Evolutionary conservation across 371 early-diverging fungal species (phyloP), one percentile per base, ranked within the genome.

Genomic region (Massospora cicadina): DNA sequence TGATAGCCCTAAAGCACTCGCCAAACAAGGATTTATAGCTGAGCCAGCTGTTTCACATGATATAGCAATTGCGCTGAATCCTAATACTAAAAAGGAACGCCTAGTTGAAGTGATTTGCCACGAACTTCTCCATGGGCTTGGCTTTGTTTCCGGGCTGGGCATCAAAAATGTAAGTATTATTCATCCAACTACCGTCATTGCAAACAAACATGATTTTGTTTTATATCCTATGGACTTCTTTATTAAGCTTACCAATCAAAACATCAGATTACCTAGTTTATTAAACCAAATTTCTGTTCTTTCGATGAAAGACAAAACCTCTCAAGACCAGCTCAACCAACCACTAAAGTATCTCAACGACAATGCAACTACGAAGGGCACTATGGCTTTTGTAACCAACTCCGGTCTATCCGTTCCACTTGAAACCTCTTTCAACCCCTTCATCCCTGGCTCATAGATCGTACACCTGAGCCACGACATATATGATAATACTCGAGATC

Each of bases 121-220:
- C 60, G 84, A 84, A 65, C 70, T 84, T 7, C 72, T 82, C 30
- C 84, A 84, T 70, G 84, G 84, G 0, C 66, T 84, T 21, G 84
- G 83, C 0, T 80, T 83, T 63, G 74, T 78, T 26, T 74, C 80
- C 2, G 69, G 68, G 25, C 77, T 79, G 75, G 70, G 70, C 21
- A 69, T n/a, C n/a, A n/a, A n/a, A n/a, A n/a, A n/a, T n/a, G n/a
- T n/a, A n/a, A n/a, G n/a, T n/a, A n/a, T n/a, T n/a, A n/a, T n/a
- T n/a, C n/a, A n/a, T n/a, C n/a, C n/a, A n/a, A n/a, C n/a, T n/a
- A n/a, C n/a, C n/a, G n/a, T n/a, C n/a, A n/a, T n/a, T n/a, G n/a
- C n/a, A n/a, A n/a, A n/a, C n/a, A n/a, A n/a, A n/a, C n/a, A n/a
- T n/a, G n/a, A n/a, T n/a, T n/a, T n/a, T n/a, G n/a, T n/a, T n/a